Conservation (phyloP, 345 rosid genomes). For the Erucastrum elatum region DNA sequence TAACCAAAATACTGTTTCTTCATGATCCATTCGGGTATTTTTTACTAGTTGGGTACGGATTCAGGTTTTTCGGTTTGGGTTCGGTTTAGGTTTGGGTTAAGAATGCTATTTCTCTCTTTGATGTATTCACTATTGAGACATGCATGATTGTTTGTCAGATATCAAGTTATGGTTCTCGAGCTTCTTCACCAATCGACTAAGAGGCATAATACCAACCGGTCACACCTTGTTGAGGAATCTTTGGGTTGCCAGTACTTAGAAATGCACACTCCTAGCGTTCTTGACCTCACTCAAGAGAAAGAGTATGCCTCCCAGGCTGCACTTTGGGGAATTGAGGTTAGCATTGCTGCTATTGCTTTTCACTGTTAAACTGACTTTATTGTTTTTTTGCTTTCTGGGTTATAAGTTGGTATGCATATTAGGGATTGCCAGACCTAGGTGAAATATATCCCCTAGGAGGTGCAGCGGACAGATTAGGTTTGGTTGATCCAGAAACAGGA, state of each 20-base stretch:
- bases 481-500: conserved; percentile 78
- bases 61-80: background rate
- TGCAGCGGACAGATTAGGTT: conserved; percentile 86
- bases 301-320: conserved; percentile 90
- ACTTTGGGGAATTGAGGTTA: conserved; percentile 92
- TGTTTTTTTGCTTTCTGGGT: conserved; percentile 35
- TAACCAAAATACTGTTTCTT: background rate
- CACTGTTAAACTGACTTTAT: background rate
- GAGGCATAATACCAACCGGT: conserved; percentile 44
- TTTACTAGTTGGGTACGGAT: background rate
- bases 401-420: conserved; percentile 53
- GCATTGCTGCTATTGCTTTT: background rate
- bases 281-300: conserved; percentile 71
- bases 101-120: background rate
- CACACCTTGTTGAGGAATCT: conserved; percentile 45
- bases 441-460: conserved; percentile 96
- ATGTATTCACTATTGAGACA: conserved; percentile 23
- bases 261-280: conserved; percentile 67
- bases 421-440: conserved; percentile 92
- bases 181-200: conserved; percentile 64
- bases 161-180: conserved; percentile 82
- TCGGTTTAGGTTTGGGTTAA: background rate
- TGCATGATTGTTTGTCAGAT: conserved; percentile 51
- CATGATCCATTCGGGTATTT: background rate
- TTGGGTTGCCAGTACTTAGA: conserved; percentile 63